Evolutionary conservation across 352 stramenopile species (phyloP).

Genomic region (Globisporangium ultimum): DNA sequence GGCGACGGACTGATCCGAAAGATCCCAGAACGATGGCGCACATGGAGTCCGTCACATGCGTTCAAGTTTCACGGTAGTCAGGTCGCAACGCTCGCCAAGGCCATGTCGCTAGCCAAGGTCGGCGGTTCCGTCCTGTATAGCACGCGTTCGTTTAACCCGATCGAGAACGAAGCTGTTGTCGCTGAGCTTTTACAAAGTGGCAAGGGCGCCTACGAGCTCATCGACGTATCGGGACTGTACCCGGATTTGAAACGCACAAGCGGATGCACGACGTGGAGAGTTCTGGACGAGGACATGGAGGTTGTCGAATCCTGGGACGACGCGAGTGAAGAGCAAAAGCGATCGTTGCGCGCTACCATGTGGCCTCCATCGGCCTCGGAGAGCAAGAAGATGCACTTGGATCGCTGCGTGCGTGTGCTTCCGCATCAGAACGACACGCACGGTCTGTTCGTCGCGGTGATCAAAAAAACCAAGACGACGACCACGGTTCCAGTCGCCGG

Average conservation of each 20-base stretch:
- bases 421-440: conserved; percentile 98
- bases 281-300: conserved; percentile 47
- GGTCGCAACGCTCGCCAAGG: conserved; percentile 79
- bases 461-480: conserved; percentile 75
- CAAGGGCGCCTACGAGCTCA: conserved; percentile 57
- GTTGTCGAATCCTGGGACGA: conserved; percentile 50
- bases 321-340: conserved; percentile 42
- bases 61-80: conserved; percentile 57
- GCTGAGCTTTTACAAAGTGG: conserved; percentile 58
- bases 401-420: conserved; percentile 92
- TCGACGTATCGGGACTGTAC: conserved; percentile 38
- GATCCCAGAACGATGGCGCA: conserved; percentile 78
- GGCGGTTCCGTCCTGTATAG: conserved; percentile 66
- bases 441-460: conserved; percentile 97
- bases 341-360: conserved; percentile 72
- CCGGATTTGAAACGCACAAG: conserved; percentile 33
- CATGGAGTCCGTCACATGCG: conserved; percentile 52
- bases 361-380: conserved; percentile 73
- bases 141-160: conserved; percentile 78
- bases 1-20: conserved; percentile 79
- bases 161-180: conserved; percentile 86
- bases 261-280: conserved; percentile 51
- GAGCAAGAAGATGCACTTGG: conserved; percentile 58
- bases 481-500: conserved; percentile 20
- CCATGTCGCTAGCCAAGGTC: conserved; percentile 40